Base-by-base conservation (phyloP, 2,329 filamentous ascomycete species). In the Xylaria sp. region DNA sequence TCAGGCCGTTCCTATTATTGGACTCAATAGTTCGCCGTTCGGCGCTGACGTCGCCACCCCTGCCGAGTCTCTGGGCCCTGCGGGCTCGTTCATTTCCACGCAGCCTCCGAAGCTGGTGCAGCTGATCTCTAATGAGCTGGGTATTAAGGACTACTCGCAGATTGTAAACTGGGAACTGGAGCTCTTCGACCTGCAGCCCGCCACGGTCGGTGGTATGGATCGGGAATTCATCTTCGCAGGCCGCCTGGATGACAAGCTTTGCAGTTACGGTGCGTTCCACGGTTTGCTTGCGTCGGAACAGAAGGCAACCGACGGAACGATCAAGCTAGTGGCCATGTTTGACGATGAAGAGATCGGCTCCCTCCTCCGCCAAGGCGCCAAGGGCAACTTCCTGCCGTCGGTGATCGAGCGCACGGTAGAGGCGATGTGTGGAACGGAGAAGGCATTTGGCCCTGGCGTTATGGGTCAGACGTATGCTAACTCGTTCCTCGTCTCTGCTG, bases 141-240 rank as follows among this genome's bases (percentile, higher is more conserved):
- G 84, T 35, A 84, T 97, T 62, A 77, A 80, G 55, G 85, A 90
- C 62, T 86, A 88, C 72, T 83, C 80, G 66, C 83, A 81, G 55
- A 96, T 99, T 64, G 78, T 96, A 59, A 95, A 94, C 78, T 99
- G 94, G 94, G 94, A 99, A 72, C 84, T 97, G 44, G 94, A 99
- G 76, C 87, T 99, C 37, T 99, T 89, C 72, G 94, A 97, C 75
- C 84, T 85, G 3, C 92, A 97, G 73, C 90, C 92, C 7, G 92
- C 92, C 1, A 86, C 88, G 47, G 83, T 91, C 16, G 88, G 90
- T 65, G 94, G 94, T 10, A 75, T 99, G 59, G 90, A 96, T 68
- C 91, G 89, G 72, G 93, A 97, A 68, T 88, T 99, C 73, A 96
- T 99, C 75, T 96, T 93, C 65, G 93, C 91, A 7, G 92, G 93